phyloP scores from a whole-genome alignment of 2,329 filamentous ascomycete genomes.

The Pseudogymnoascus sp. region DNA sequence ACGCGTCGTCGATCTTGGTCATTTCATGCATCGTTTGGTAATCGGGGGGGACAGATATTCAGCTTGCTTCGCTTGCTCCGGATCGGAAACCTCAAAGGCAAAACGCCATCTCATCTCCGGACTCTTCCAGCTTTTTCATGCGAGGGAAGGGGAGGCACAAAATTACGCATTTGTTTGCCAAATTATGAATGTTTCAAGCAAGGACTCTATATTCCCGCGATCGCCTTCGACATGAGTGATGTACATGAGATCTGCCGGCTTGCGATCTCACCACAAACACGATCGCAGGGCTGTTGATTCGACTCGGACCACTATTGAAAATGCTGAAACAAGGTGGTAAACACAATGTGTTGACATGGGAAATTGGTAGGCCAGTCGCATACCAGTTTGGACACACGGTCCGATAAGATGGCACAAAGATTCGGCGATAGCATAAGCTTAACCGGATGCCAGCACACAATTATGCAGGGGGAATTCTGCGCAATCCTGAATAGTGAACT shows the following conservation, averaged over 20 bases:
- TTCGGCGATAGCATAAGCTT: not conserved
- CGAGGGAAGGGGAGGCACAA: not conserved
- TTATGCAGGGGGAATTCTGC: not conserved
- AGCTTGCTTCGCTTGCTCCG: too few species aligned
- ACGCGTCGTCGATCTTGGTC: constrained; percentile 2
- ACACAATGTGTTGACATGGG: constrained; percentile 1
- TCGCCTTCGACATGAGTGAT: not conserved
- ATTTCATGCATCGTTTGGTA: not conserved
- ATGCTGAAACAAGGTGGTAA: not conserved
- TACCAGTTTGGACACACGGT: not conserved
- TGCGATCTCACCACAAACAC: not conserved
- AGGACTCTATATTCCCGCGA: not conserved
- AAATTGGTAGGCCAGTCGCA: not conserved
- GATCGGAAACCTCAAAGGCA: not conserved
- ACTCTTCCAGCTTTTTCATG: not conserved
- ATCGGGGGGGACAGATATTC: not conserved
- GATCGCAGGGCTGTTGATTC: constrained; percentile 4
- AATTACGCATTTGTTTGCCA: not conserved
- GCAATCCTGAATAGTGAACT: not conserved
- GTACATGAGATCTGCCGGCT: constrained; percentile 2
- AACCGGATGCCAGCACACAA: not conserved
- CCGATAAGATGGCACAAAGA: not conserved
- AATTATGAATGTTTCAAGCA: constrained; percentile 6
- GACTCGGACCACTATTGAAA: not conserved
- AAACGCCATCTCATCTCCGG: not conserved